Evolutionary conservation across 225 moss, liverwort and hornwort species (phyloP).

Genomic region (Pseudoscleropodium purum): DNA sequence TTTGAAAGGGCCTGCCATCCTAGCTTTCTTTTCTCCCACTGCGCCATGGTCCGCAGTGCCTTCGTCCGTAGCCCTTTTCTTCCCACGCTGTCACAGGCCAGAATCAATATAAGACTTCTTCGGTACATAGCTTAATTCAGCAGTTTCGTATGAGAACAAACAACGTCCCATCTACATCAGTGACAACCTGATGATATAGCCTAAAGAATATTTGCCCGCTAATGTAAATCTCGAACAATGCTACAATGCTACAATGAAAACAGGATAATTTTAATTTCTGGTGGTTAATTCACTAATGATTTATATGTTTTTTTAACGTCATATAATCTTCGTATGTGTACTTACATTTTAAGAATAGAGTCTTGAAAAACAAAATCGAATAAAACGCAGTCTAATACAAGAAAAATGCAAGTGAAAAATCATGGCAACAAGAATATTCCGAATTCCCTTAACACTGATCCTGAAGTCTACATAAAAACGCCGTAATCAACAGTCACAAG

Average conservation of each 20-base stretch:
- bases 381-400: background rate
- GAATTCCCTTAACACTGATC: background rate
- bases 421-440: background rate
- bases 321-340: background rate
- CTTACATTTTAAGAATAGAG: background rate
- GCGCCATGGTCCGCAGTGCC: background rate
- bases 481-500: background rate
- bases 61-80: conserved; percentile 1
- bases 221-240: background rate
- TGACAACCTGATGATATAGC: background rate
- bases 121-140: background rate
- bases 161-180: background rate
- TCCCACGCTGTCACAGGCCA: background rate
- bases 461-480: background rate
- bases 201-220: background rate
- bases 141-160: background rate
- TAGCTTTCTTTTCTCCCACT: conserved; percentile 2
- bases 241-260: background rate
- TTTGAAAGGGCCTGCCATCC: conserved; percentile 2
- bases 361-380: background rate
- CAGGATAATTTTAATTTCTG: background rate
- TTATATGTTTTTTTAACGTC: background rate
- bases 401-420: background rate
- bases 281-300: background rate
- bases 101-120: background rate